Evolutionary conservation across 177 flowering plant species (phyloP).

Genomic region (Telopea speciosissima): DNA sequence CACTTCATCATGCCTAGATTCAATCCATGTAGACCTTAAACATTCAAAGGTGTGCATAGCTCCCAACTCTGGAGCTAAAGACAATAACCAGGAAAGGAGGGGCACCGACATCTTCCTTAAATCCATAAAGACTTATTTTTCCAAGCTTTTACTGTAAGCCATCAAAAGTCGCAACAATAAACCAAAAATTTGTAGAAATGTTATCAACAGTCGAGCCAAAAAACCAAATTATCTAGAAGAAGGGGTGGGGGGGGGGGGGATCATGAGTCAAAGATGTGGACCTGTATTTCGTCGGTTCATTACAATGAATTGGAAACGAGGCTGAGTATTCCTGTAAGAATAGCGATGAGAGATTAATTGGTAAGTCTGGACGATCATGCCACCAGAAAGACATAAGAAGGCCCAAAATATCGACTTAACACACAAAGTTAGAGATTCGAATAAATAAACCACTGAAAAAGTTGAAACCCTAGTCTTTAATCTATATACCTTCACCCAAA

Average conservation of each 20-base stretch:
- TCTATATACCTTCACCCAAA: not conserved
- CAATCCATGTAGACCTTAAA: too few species aligned
- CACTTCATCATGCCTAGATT: too few species aligned
- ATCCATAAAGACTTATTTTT: not conserved
- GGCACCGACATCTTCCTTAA: too few species aligned
- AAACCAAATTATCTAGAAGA: not conserved
- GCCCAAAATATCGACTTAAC: too few species aligned
- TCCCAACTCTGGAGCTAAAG: not conserved
- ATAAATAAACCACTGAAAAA: not conserved
- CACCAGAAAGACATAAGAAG: not conserved
- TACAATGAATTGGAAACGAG: slow-evolving; percentile 92
- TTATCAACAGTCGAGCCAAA: not conserved
- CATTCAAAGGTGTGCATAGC: too few species aligned
- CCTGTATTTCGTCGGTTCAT: slow-evolving; percentile 94
- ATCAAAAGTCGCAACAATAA: not conserved
- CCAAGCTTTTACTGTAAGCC: not conserved
- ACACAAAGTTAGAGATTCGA: not conserved
- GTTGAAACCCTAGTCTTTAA: not conserved
- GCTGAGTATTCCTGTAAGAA: slow-evolving; percentile 69
- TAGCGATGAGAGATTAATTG: not conserved
- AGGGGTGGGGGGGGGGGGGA: not conserved
- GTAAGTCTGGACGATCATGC: not conserved
- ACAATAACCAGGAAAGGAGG: too few species aligned
- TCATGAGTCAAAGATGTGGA: slow-evolving; percentile 7
- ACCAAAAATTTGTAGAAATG: too few species aligned